Evolutionary conservation across 78 protist genomes (phyloP).

Genomic region (Creolimax fragrantissima): DNA sequence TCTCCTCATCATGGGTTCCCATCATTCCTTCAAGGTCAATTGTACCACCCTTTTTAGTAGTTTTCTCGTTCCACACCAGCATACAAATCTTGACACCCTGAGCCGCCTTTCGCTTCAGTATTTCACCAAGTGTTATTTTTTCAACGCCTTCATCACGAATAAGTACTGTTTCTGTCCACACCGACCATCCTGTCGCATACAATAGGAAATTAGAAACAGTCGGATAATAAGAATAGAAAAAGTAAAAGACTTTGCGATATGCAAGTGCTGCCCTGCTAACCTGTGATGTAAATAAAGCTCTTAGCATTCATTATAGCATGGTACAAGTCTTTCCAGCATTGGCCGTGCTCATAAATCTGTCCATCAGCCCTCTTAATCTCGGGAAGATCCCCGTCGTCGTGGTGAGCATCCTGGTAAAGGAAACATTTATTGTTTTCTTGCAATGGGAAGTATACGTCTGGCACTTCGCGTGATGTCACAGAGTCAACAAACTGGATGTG

Average conservation of each 20-base stretch:
- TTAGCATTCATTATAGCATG: neutral
- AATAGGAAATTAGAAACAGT: neutral
- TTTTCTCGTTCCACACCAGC: slow-evolving; percentile 13
- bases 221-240: too few species aligned
- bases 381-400: neutral
- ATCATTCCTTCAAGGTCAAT: slow-evolving; percentile 19
- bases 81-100: slow-evolving; percentile 15
- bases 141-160: neutral
- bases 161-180: neutral
- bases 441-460: neutral
- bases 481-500: neutral
- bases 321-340: neutral
- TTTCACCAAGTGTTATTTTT: neutral
- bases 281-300: slow-evolving; percentile 4
- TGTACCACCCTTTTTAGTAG: neutral
- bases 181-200: neutral
- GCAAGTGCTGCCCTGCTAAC: neutral
- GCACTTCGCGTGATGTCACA: neutral
- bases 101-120: neutral
- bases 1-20: slow-evolving; percentile 42
- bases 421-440: neutral
- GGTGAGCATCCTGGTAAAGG: neutral
- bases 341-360: neutral
- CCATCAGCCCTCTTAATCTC: neutral
- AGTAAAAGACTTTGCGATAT: too few species aligned